Evolutionary conservation across 2,329 filamentous ascomycete genomes (phyloP), one percentile per base, ranked within the genome.

Genomic region (Aspergillus terreus): DNA sequence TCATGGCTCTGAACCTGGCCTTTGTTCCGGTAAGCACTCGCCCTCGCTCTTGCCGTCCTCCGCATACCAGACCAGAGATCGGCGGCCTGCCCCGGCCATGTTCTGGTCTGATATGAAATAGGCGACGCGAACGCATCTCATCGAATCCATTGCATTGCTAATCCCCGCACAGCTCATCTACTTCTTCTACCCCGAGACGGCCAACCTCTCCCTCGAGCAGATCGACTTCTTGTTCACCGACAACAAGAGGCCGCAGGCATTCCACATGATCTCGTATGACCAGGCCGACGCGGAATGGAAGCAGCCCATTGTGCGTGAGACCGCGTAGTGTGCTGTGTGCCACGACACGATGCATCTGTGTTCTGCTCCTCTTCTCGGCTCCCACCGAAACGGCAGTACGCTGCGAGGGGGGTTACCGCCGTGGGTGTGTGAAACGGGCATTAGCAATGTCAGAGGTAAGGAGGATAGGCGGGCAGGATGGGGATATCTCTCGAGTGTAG

Each of bases 111-210:
- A 30, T 11, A 9, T 10, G 7, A 30, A 10, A 30, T 11, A 6
- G 6, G 7, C 27, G 27, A 11, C 27, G 10, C 27, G 27, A n/a
- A 36, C 10, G 17, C 35, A 25, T 15, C 5, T 23, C 6, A 40
- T 35, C 6, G 19, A 23, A 47, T 23, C 14, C n/a, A 19, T n/a
- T n/a, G 27, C 27, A 50, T 23, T 33, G 30, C 38, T 44, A 30
- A 46, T 9, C 11, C 15, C 10, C 40, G 40, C 17, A 11, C 25
- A 66, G 63, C 56, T 64, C 2, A 68, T 80, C 23, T 80, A 75
- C 63, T 78, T 78, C 60, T 72, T 65, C 58, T 75, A 73, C 45
- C 73, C 74, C 7, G 75, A 77, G 51, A 77, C 74, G 0, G 64
- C 68, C 14, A 74, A 73, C 46, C 63, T 75, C 10, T 71, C 66